Conservation (phyloP, 2,329 filamentous ascomycete genomes). For the Oidium heveae region DNA sequence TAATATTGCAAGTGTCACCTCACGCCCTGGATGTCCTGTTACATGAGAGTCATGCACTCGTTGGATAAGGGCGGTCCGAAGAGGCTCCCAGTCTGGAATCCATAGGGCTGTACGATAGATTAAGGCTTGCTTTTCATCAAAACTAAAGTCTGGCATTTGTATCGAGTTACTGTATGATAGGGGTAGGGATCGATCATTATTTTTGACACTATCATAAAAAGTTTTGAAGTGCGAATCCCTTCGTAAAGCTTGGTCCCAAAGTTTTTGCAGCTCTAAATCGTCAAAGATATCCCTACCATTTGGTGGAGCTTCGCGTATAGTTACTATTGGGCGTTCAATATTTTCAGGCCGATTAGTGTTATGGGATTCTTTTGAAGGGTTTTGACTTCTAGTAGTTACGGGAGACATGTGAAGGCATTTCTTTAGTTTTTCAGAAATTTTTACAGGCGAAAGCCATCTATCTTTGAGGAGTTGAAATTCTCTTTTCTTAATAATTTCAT, state of each 20-base stretch:
- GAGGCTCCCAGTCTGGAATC: no score
- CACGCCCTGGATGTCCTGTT: no score
- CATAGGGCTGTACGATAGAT: not conserved
- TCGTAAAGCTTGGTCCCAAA: not conserved
- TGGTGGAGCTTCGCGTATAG: not conserved
- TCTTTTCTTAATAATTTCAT: not conserved
- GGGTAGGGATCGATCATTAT: not conserved
- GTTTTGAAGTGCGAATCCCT: not conserved
- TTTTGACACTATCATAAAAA: not conserved
- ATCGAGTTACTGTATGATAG: not conserved
- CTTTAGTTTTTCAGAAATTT: not conserved
- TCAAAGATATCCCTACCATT: not conserved
- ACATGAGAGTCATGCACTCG: no score
- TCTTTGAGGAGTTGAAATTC: not conserved
- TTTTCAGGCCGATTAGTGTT: not conserved
- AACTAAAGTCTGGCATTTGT: not conserved
- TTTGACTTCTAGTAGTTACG: not conserved
- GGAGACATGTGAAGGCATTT: not conserved
- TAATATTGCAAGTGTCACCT: no score
- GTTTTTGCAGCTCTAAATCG: not conserved
- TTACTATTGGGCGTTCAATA: not conserved
- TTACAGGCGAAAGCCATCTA: not conserved
- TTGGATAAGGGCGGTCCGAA: no score
- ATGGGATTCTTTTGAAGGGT: not conserved
- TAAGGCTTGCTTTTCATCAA: not conserved